Evolutionary conservation across 73 alveolate genomes (phyloP), one percentile per base, ranked within the genome.

Genomic region (Paramecium sexaurelia): DNA sequence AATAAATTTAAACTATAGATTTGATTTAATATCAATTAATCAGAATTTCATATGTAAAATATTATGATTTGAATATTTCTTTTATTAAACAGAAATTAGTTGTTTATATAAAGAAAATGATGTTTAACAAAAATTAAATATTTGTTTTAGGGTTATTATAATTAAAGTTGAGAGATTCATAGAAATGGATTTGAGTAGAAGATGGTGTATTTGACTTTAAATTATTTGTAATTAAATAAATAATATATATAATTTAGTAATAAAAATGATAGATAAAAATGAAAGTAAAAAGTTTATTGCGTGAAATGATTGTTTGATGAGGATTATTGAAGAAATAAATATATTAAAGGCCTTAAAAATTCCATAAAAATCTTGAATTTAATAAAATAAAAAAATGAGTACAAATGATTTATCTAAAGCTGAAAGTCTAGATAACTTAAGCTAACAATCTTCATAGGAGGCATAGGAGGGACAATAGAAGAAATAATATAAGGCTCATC

Each of bases 171-270:
- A 51, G 67, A 20, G 15, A 51, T 51, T 51, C 2, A 17, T 10
- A n/a, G 32, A 17, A n/a, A 51, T 51, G 67, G 67, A 51, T 51
- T n/a, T 51, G 13, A 17, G 33, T 51, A 51, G 67, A n/a, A 51
- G 67, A 51, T 51, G 7, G 29, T n/a, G 67, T 51, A 61, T 32
- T 29, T 61, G 83, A 5, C 4, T 61, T 7, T 61, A 10, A 61
- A 29, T 61, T 61, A 61, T 61, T 61, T 61, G 83, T 61, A 61
- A 61, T 61, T 61, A 61, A 61, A 61, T 61, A 61, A 61, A 61
- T 61, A 61, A 61, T 61, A 61, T 61, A 51, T 51, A 61, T 29
- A 61, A 61, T 26, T 29, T 61, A 61, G 83, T 61, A 61, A 61
- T 61, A 61, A 61, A 61, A 61, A 61, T 26, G 43, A 32, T 29